A percentile compares a stretch with the other conserved stretches of the same genome.
Evolutionary conservation across 306 rosid species (phyloP).

Genomic region (Castanea mollissima): DNA sequence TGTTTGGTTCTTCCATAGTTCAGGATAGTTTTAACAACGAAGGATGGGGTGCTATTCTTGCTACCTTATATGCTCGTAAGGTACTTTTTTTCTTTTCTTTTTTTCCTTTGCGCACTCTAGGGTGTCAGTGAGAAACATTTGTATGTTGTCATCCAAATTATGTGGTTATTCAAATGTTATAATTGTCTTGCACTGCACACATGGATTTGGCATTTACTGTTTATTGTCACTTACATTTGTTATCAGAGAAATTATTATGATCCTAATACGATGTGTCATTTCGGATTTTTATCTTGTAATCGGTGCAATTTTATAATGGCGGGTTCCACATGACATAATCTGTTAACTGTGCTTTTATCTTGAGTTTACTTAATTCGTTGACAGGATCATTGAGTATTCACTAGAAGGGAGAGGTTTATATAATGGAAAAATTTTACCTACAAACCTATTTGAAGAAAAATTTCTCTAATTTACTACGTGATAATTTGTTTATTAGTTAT

Average conservation of each 20-base stretch:
- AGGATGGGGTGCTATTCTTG: constrained; percentile 77
- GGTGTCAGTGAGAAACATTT: too few species aligned
- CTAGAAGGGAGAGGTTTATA: too few species aligned
- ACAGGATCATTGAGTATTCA: too few species aligned
- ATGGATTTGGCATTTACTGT: not conserved
- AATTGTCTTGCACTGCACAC: too few species aligned
- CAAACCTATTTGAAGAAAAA: too few species aligned
- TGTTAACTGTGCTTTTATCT: not conserved
- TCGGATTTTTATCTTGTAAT: not conserved
- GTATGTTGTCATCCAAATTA: too few species aligned
- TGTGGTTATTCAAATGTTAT: too few species aligned
- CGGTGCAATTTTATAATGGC: not conserved
- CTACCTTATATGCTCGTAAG: constrained; percentile 64
- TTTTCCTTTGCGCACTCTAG: not conserved
- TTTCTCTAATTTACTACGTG: too few species aligned
- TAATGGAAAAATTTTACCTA: too few species aligned
- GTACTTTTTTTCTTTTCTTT: constrained; percentile 6
- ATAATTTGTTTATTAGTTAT: too few species aligned
- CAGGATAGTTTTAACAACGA: constrained; percentile 39
- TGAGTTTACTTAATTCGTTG: too few species aligned
- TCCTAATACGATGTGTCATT: not conserved
- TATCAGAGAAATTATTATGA: not conserved
- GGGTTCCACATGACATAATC: not conserved
- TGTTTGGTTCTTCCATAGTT: constrained; percentile 81
- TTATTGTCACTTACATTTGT: not conserved